Evolutionary conservation across 352 stramenopile species (phyloP).

Genomic region (Peronospora farinosa): DNA sequence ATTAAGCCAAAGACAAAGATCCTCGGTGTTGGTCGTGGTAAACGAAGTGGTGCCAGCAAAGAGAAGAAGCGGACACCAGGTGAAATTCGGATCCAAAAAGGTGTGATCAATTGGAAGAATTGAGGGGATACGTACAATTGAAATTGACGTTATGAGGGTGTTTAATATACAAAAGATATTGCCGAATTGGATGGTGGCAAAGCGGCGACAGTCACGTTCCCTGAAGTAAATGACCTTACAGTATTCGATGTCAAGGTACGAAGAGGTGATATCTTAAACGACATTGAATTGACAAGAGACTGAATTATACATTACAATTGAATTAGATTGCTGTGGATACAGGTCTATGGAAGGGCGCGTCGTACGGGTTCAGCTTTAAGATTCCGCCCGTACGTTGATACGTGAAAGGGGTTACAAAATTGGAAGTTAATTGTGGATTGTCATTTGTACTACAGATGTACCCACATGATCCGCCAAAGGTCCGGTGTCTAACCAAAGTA

Average conservation of each 20-base stretch:
- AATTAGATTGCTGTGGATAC: constrained; percentile 88
- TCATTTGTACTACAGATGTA: constrained; percentile 57
- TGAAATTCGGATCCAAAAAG: constrained; percentile 98
- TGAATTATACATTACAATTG: constrained; percentile 5
- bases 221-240: constrained; percentile 96
- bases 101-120: constrained; percentile 30
- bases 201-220: constrained; percentile 93
- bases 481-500: constrained; percentile 93
- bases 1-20: constrained; percentile 80
- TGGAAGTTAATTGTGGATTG: not conserved
- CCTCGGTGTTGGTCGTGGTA: constrained; percentile 73
- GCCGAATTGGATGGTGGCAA: constrained; percentile 96
- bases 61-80: constrained; percentile 92
- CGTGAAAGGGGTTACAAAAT: not conserved
- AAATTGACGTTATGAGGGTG: not conserved
- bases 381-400: constrained; percentile 86
- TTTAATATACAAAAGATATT: constrained; percentile 74
- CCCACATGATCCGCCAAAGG: constrained; percentile 96
- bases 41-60: constrained; percentile 56
- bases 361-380: constrained; percentile 96
- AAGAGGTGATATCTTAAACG: not conserved
- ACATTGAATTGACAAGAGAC: not conserved
- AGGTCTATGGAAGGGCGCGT: constrained; percentile 95
- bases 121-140: not conserved
- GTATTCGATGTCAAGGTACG: constrained; percentile 84